Evolutionary conservation across 768 basidiomycete genomes (phyloP), one percentile per base, ranked within the genome.

Genomic region (Auriculariales sp.): DNA sequence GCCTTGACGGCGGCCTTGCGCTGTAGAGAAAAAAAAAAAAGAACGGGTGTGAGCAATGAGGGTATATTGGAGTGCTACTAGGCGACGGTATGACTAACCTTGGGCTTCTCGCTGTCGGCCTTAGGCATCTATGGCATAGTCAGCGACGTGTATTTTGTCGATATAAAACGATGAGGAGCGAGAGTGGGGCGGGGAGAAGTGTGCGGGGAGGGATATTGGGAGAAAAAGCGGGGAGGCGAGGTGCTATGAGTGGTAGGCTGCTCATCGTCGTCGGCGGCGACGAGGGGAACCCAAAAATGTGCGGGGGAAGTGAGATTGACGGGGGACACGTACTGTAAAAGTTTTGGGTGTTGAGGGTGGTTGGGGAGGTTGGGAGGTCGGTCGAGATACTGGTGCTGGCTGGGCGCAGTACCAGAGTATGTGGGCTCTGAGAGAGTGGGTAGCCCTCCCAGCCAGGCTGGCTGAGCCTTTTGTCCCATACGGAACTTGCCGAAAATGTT

Each of bases 1-100:
- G 74, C 71, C 68, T 84, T 84, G 58, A 79, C 78, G 48, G 77
- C 78, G 61, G 81, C 81, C 69, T 82, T 85, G 69, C 83, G 79
- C 81, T 83, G 61, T 48, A 46, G 24, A 34, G 47, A 36, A 10
- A 6, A 48, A 25, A 15, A 46, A 9, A 50, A 47, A 42, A 50
- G 17, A 42, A 45, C 49, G 42, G 17, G 14, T 33, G 32, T 19
- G 28, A 22, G 22, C 31, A 19, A 48, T 44, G 24, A 22, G 28
- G 12, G 4, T 15, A n/a, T 7, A n/a, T n/a, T n/a, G n/a, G 24
- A 44, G 52, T 32, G 56, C 46, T 2, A 45, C 33, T 47, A 25
- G 27, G 17, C 28, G 29, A 9, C 10, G 29, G 27, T 27, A 27
- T 61, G 22, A 63, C 77, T 55, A 52, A 84, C 83, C 70, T 77